A percentile compares a stretch with the other conserved stretches of the same genome.
These are phyloP conservation scores for Pilasporangium apinafurcum DNA, from an alignment of 352 stramenopile species.

Conservation along the genomic window DNA sequence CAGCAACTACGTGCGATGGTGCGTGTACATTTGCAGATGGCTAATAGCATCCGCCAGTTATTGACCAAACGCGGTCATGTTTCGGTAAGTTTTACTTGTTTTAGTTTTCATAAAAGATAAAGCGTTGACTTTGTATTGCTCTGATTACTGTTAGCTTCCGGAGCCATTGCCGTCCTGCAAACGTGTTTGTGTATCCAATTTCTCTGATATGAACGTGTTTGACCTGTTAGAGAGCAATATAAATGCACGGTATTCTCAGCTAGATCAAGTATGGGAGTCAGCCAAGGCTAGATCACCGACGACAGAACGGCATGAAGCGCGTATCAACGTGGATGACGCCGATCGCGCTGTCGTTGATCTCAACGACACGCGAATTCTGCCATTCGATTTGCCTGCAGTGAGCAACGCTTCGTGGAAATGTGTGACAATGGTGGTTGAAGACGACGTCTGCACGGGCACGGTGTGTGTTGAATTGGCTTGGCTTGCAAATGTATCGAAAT, in stretches of 20 bases:
- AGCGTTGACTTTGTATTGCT: no score
- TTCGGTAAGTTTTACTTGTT: not conserved
- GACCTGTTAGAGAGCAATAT: not conserved
- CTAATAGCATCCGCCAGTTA: conserved; percentile 4
- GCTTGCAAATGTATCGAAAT: no score
- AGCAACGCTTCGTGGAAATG: not conserved
- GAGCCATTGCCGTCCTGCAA: no score
- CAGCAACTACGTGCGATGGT: conserved; percentile 2
- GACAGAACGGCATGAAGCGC: not conserved
- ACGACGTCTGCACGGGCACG: not conserved
- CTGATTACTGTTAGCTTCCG: no score
- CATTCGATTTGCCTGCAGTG: conserved; percentile 2
- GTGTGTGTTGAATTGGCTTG: no score
- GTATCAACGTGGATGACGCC: not conserved
- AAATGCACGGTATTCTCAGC: conserved; percentile 1
- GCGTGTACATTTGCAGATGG: not conserved
- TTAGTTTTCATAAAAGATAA: not conserved
- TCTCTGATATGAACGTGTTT: not conserved
- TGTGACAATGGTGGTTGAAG: not conserved
- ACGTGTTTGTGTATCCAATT: no score
- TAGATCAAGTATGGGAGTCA: conserved; percentile 2
- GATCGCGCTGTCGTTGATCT: conserved; percentile 1
- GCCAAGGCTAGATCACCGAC: not conserved
- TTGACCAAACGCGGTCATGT: conserved; percentile 6
- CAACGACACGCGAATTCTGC: conserved; percentile 1